phyloP scores from a whole-genome alignment of 2,329 filamentous ascomycete species.

The Clonostachys sp. region DNA sequence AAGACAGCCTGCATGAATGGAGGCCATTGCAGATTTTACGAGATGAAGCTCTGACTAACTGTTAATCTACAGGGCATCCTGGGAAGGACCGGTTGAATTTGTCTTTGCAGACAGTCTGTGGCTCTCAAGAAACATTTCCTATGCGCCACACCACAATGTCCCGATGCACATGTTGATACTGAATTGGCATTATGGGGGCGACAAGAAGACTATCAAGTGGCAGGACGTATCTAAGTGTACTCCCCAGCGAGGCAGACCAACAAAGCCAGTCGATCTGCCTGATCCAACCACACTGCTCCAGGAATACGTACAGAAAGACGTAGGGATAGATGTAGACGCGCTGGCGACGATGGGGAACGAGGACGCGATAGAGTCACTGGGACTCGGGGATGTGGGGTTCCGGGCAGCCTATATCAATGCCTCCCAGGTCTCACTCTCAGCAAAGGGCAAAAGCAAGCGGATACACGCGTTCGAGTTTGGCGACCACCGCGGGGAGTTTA shows the following conservation, averaged over 20 bases:
- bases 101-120: conserved; percentile 6
- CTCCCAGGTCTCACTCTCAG: not conserved
- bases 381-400: not conserved
- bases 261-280: not conserved
- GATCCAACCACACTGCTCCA: not conserved
- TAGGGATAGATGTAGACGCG: conserved; percentile 1
- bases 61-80: conserved; percentile 2
- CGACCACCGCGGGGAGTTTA: conserved; percentile 4
- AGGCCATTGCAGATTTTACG: not conserved
- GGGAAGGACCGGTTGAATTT: conserved; percentile 6
- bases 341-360: not conserved
- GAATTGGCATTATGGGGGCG: conserved; percentile 5
- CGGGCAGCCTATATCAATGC: not conserved
- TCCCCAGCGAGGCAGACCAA: not conserved
- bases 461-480: not conserved
- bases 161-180: conserved; percentile 4
- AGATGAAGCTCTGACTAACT: not conserved
- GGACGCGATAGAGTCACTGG: not conserved
- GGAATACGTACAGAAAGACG: not conserved
- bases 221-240: conserved; percentile 1
- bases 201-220: not conserved
- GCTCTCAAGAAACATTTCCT: conserved; percentile 7
- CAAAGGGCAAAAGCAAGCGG: not conserved
- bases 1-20: not conserved
- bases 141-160: conserved; percentile 3